phyloP scores from a whole-genome alignment of 2,329 filamentous ascomycete genomes.

The Metarhizium sp. region DNA sequence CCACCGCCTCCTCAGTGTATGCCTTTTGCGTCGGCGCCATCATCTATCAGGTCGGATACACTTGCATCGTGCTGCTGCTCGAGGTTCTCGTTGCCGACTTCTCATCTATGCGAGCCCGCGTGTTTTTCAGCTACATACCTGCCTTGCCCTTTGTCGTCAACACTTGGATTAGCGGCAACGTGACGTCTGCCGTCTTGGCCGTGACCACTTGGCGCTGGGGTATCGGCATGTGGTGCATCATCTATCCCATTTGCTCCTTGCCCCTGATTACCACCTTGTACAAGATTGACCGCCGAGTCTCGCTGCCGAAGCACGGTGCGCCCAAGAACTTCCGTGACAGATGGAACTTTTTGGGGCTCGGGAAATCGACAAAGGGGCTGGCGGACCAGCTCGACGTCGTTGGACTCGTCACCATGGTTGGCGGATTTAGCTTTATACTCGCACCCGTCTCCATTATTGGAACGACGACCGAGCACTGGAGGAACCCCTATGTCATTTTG shows the following conservation, averaged over 20 bases:
- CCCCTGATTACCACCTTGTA: slow-evolving; percentile 40
- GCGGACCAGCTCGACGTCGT: slow-evolving; percentile 47
- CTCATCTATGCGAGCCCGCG: slow-evolving; percentile 47
- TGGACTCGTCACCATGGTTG: slow-evolving; percentile 36
- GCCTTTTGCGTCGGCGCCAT: slow-evolving; percentile 44
- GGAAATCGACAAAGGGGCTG: slow-evolving; percentile 31
- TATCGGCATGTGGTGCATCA: slow-evolving; percentile 54
- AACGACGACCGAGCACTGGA: slow-evolving; percentile 37
- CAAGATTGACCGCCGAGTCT: slow-evolving; percentile 19
- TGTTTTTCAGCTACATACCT: slow-evolving; percentile 55
- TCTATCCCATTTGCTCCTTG: slow-evolving; percentile 46
- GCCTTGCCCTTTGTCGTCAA: slow-evolving; percentile 51
- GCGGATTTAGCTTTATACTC: slow-evolving; percentile 36
- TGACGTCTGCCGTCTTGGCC: slow-evolving; percentile 39
- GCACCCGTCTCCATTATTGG: slow-evolving; percentile 46
- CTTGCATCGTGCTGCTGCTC: slow-evolving; percentile 44
- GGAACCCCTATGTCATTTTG: slow-evolving; percentile 37
- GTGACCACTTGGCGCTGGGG: slow-evolving; percentile 51
- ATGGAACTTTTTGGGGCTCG: slow-evolving; percentile 1
- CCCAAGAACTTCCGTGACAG: neutral
- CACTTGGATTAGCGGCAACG: slow-evolving; percentile 53
- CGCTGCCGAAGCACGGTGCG: neutral
- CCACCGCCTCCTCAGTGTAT: slow-evolving; percentile 35
- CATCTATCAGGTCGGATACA: slow-evolving; percentile 51
- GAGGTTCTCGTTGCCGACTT: slow-evolving; percentile 54